These are phyloP conservation scores for Tulasnella sp. DNA, from an alignment of 768 basidiomycete species.

Conservation along the genomic window DNA sequence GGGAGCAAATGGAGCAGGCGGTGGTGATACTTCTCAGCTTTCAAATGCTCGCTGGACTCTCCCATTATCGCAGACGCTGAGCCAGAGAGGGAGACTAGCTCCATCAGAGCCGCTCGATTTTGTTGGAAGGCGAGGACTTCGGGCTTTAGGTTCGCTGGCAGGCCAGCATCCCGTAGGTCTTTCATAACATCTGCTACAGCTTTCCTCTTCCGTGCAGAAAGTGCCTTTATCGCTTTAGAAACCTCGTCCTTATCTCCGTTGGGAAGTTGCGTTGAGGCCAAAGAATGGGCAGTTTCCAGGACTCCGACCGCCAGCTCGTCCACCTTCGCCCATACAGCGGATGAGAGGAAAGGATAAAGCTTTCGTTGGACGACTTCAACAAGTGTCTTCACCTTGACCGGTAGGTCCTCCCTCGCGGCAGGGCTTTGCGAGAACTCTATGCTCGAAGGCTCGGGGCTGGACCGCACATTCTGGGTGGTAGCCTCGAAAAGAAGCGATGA, in stretches of 20 bases:
- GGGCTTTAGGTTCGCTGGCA: slow-evolving; percentile 66
- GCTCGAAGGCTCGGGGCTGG: background rate
- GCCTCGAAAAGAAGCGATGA: slow-evolving; percentile 23
- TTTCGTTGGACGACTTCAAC: background rate
- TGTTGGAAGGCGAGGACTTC: slow-evolving; percentile 56
- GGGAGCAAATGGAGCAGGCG: slow-evolving; percentile 64
- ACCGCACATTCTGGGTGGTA: background rate
- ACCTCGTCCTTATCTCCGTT: slow-evolving; percentile 48
- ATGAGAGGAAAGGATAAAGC: slow-evolving; percentile 5
- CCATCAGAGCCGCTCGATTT: slow-evolving; percentile 59
- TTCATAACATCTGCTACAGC: slow-evolving; percentile 89
- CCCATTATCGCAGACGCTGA: slow-evolving; percentile 32
- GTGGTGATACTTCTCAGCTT: slow-evolving; percentile 59
- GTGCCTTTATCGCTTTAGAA: slow-evolving; percentile 53
- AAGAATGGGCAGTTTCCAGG: slow-evolving; percentile 54
- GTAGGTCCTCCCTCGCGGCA: background rate
- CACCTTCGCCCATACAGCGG: slow-evolving; percentile 32
- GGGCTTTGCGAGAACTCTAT: background rate
- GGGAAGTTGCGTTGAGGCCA: slow-evolving; percentile 44
- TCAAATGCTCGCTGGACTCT: slow-evolving; percentile 34
- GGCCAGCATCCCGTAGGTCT: slow-evolving; percentile 75
- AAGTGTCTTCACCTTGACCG: slow-evolving; percentile 5
- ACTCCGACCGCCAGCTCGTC: slow-evolving; percentile 60
- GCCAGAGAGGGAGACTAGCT: slow-evolving; percentile 40
- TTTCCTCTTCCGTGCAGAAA: slow-evolving; percentile 78